Conservation (phyloP, 306 rosid species). For the Quercus ilex region DNA sequence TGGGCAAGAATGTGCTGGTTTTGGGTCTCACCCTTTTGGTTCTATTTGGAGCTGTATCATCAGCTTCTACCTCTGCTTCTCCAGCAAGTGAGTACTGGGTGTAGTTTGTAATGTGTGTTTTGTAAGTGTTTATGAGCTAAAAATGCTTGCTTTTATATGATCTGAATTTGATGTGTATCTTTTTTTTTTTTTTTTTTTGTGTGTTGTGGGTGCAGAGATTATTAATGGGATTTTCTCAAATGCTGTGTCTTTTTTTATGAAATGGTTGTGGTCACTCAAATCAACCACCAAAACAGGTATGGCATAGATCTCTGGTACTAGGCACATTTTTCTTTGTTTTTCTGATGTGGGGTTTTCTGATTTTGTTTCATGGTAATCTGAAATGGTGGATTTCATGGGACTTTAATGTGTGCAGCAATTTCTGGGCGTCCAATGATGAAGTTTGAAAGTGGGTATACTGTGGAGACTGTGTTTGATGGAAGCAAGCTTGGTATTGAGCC, state of each 20-base stretch:
- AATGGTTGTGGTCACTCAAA: conserved; percentile 80
- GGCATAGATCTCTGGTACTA: conserved; percentile 55
- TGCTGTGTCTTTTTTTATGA: conserved; percentile 61
- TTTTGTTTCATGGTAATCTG: conserved; percentile 9
- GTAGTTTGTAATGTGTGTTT: background rate
- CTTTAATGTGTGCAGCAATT: conserved; percentile 40
- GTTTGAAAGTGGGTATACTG: conserved; percentile 82
- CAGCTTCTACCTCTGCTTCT: conserved; percentile 49
- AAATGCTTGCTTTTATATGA: conserved; percentile 8
- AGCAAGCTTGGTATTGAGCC: conserved; percentile 97
- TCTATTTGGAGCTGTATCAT: conserved; percentile 39
- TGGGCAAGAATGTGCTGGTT: conserved; percentile 44
- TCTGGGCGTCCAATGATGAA: conserved; percentile 81
- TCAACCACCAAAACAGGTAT: conserved; percentile 69
- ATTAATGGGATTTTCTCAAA: conserved; percentile 64
- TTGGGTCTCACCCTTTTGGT: conserved; percentile 43
- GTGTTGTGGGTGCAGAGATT: conserved; percentile 47
- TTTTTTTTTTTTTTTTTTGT: background rate
- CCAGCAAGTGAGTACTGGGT: conserved; percentile 63
- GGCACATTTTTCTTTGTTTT: background rate
- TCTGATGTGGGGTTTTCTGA: background rate
- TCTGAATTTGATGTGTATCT: conserved; percentile 21
- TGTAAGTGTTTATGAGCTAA: background rate
- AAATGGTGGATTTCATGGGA: conserved; percentile 11
- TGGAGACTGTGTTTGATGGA: conserved; percentile 97